These are phyloP conservation scores for Zizania palustris DNA, from an alignment of 202 grass and related monocot species.

Conservation along the genomic window DNA sequence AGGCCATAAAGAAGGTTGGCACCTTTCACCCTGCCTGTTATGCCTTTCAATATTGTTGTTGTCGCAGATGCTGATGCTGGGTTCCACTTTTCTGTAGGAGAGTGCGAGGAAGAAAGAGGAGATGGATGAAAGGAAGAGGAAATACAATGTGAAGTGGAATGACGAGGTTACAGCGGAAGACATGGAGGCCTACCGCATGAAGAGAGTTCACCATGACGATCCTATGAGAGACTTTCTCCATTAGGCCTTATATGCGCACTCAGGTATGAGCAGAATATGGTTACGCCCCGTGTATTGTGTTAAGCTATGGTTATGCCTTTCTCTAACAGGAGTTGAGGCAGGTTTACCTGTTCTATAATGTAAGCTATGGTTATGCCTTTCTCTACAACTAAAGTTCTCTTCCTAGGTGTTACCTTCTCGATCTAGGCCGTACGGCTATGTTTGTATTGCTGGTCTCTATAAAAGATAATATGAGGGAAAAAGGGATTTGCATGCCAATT, in stretches of 20 bases:
- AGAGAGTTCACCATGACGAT: constrained; percentile 77
- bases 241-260: constrained; percentile 16
- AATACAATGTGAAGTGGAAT: constrained; percentile 93
- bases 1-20: constrained; percentile 89
- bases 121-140: constrained; percentile 85
- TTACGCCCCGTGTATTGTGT: not conserved
- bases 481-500: not conserved
- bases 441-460: not conserved
- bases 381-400: not conserved
- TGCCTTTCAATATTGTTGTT: not conserved
- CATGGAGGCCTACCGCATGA: constrained; percentile 98
- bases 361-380: too few relatives aligned
- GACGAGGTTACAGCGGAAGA: constrained; percentile 88
- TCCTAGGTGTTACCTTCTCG: not conserved
- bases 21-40: not conserved
- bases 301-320: constrained; percentile 1
- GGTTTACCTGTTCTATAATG: too few relatives aligned
- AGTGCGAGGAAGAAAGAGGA: constrained; percentile 78
- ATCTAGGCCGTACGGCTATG: not conserved
- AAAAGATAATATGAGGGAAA: not conserved
- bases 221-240: constrained; percentile 88
- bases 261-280: not conserved
- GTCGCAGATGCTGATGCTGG: constrained; percentile 31
- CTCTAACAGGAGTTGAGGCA: not conserved
- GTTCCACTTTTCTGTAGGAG: constrained; percentile 56